A percentile compares a stretch with the other conserved stretches of the same genome.
phyloP scores from a whole-genome alignment of 345 rosid genomes.

The Trapa bicornis region DNA sequence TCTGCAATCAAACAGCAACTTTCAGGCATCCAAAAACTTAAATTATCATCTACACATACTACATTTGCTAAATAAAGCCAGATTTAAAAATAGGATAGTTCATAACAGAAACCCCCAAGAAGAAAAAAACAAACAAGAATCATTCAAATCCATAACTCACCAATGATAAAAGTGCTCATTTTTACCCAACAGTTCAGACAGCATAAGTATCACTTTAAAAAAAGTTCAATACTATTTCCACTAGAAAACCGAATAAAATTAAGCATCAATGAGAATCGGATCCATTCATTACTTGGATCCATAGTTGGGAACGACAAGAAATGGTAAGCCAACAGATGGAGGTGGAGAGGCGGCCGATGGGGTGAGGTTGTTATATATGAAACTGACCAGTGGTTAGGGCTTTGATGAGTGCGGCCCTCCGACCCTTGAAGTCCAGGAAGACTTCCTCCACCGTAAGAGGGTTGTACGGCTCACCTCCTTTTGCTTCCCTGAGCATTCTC shows the following conservation, averaged over 20 bases:
- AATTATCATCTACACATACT: background rate
- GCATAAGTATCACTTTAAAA: background rate
- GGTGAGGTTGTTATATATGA: background rate
- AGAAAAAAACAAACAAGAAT: background rate
- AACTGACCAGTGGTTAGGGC: constrained; percentile 49
- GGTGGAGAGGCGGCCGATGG: background rate
- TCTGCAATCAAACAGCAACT: background rate
- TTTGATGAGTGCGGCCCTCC: constrained; percentile 48
- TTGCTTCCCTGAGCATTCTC: constrained; percentile 1
- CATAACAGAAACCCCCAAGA: background rate
- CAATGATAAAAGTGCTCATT: background rate
- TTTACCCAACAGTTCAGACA: too few species aligned
- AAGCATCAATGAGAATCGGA: background rate
- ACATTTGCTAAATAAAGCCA: background rate
- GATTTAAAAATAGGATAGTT: background rate
- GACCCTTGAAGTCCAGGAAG: constrained; percentile 58
- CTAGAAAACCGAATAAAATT: background rate
- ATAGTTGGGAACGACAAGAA: background rate
- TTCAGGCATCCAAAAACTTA: background rate
- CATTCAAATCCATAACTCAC: background rate
- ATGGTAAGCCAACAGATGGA: background rate
- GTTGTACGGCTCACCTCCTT: constrained; percentile 21
- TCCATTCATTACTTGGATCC: background rate
- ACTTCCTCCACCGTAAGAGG: constrained; percentile 71
- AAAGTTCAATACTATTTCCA: constrained; percentile 1